phyloP scores from a whole-genome alignment of 2,329 filamentous ascomycete species.

The Didymella pinodella region DNA sequence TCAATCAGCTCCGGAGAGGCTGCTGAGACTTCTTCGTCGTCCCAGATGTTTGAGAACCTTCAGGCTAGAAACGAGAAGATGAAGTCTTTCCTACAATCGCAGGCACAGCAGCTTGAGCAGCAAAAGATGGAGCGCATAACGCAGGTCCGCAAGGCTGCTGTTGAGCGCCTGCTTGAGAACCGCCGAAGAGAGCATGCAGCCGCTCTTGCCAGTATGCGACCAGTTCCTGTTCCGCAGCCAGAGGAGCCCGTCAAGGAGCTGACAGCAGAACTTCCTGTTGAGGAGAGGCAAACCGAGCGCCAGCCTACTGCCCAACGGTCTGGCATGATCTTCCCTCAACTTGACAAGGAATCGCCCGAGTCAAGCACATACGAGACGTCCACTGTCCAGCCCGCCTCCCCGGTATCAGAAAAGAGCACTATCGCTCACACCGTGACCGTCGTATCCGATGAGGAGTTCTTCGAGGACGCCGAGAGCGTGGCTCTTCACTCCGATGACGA shows the following conservation, averaged over 20 bases:
- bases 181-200: slow-evolving; percentile 48
- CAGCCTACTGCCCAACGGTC: slow-evolving; percentile 34
- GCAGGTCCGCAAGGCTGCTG: slow-evolving; percentile 47
- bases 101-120: slow-evolving; percentile 33
- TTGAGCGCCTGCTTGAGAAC: slow-evolving; percentile 45
- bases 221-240: slow-evolving; percentile 39
- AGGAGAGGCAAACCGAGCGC: slow-evolving; percentile 40
- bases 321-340: slow-evolving; percentile 95
- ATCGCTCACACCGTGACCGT: slow-evolving; percentile 45
- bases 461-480: slow-evolving; percentile 67
- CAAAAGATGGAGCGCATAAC: slow-evolving; percentile 42
- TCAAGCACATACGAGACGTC: slow-evolving; percentile 74
- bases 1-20: slow-evolving; percentile 16
- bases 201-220: slow-evolving; percentile 26
- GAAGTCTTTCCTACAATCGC: slow-evolving; percentile 29
- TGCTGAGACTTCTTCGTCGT: slow-evolving; percentile 27
- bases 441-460: slow-evolving; percentile 60
- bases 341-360: slow-evolving; percentile 90
- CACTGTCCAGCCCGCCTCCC: slow-evolving; percentile 37
- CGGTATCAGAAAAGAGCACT: slow-evolving; percentile 39
- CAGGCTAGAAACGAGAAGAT: slow-evolving; percentile 38
- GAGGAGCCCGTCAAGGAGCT: slow-evolving; percentile 27
- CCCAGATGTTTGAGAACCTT: slow-evolving; percentile 35
- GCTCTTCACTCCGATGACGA: slow-evolving; percentile 66
- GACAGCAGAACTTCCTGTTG: slow-evolving; percentile 43